Evolutionary conservation across 352 stramenopile species (phyloP), one percentile per base, ranked within the genome.

Genomic region (Aphanomyces astaci): DNA sequence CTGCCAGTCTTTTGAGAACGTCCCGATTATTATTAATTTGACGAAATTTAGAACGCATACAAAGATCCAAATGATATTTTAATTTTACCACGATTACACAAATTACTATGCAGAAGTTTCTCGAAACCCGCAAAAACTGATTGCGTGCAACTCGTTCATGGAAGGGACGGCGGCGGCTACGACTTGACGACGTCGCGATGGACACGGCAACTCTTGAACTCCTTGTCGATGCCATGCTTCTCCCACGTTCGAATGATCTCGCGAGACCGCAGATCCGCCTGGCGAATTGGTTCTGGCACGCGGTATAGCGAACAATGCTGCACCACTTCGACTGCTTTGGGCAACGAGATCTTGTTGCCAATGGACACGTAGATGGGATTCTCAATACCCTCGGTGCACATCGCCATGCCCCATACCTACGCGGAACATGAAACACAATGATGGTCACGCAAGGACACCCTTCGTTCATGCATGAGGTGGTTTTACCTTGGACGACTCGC

Each of bases 361-460:
- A 90, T 75, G 2, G 87, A 96, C n/a, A 96, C 84, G 65, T 89
- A 96, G 30, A 92, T 76, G 10, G 87, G 87, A 74, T 94, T 94
- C 63, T 85, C 79, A 1, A 90, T 76, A 0, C 75, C 77, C 31
- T 74, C 56, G 45, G 84, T 76, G 13, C 84, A 92, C 24, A 92
- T 60, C 45, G 86, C 86, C 32, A 83, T 80, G 36, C 83, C 87
- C 87, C 86, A 96, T 22, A 90, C 66, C 71, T 89, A 63, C 48
- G 57, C 28, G 4, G 15, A 13, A 40, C 17, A 51, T 49, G 17
- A 33, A 24, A 68, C 45, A 25, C 3, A 66, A 53, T 71, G 22
- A 54, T 24, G 25, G 51, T 46, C n/a, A n/a, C n/a, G n/a, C n/a
- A n/a, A n/a, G n/a, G n/a, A n/a, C n/a, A n/a, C n/a, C n/a, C n/a